Base-by-base conservation (phyloP, 2,329 filamentous ascomycete genomes). In the Teratosphaeria pseudoeucalypti region DNA sequence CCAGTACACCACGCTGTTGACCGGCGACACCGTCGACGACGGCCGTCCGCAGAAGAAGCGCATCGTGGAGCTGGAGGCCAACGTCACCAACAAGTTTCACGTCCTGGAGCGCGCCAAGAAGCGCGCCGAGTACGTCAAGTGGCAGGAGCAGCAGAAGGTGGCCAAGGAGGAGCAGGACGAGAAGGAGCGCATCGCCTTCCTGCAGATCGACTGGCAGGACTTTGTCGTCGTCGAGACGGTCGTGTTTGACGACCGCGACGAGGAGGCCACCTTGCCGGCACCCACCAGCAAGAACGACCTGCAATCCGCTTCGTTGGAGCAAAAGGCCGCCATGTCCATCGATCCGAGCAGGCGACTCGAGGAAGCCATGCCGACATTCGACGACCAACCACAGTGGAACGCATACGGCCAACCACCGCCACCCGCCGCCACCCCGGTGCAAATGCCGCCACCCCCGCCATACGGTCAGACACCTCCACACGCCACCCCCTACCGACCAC, bases 221-320 rank as follows among this genome's bases (percentile, higher is more conserved):
- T 99, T 99, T 68, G 87, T 92, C 37, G 88, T 99, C 23, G 91
- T 96, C 53, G 94, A 96, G 75, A 96, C 92, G 0, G 92, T 99
- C 58, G 81, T 90, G 16, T 99, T 99, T 74, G 91, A 85, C 60
- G 92, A 96, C 66, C 83, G 84, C 47, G 94, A 99, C 72, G 92
- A 96, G 66, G 83, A 89, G 63, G 85, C 86, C 43, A 87, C 94
- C 64, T 85, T 99, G 11, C 92, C 92, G 34, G 88, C 92, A 1
- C 94, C 94, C 1, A 94, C 90, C 3, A 91, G 88, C 5, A 84
- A 96, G 52, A 89, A 90, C 64, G 94, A 99, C 68, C 81, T 99
- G 19, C 92, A 97, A 73, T 95, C 92, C 62, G 90, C 92, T 34
- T 96, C 92, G 9, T 82, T 99, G 19, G 94, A 99, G 71, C 91